A percentile compares a stretch with the other conserved stretches of the same genome.
Conservation (phyloP, 2,329 filamentous ascomycete species). For the Plenodomus biglobosus region DNA sequence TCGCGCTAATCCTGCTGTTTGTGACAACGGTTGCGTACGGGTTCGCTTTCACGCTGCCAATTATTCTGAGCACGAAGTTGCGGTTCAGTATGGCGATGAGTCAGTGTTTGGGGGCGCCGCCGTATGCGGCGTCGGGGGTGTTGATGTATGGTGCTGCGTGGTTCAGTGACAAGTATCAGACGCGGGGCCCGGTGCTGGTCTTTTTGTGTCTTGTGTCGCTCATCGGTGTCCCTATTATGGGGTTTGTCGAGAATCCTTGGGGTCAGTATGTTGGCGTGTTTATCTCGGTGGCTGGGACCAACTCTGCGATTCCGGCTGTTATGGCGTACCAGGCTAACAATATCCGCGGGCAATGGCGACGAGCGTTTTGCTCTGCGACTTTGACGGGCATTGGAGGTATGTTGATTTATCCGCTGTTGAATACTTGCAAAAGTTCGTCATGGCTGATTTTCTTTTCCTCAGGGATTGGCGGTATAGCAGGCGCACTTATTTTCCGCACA, state of each 20-base stretch:
- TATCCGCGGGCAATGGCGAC: conserved; percentile 24
- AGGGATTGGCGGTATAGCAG: conserved; percentile 24
- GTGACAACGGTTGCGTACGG: conserved; percentile 26
- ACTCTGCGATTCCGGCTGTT: conserved; percentile 22
- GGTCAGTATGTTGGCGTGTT: conserved; percentile 28
- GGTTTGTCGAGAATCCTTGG: conserved; percentile 25
- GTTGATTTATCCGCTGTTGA: background rate
- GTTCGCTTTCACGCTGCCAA: conserved; percentile 27
- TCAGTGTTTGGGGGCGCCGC: conserved; percentile 29
- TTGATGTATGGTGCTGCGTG: conserved; percentile 30
- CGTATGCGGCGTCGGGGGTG: conserved; percentile 27
- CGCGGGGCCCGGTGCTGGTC: conserved; percentile 23
- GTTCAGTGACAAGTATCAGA: conserved; percentile 30
- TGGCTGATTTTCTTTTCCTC: too few relatives aligned
- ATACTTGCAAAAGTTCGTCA: too few relatives aligned
- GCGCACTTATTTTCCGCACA: conserved; percentile 26
- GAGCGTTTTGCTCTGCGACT: conserved; percentile 25
- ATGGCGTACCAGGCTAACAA: conserved; percentile 31
- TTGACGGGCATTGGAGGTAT: conserved; percentile 21
- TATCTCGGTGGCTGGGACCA: conserved; percentile 22
- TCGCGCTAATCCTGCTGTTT: conserved; percentile 23
- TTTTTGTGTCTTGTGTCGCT: conserved; percentile 25
- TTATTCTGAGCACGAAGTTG: conserved; percentile 24
- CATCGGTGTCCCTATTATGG: conserved; percentile 31
- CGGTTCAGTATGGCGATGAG: conserved; percentile 28